These are phyloP conservation scores for Herpetospermum pedunculosum DNA, from an alignment of 306 rosid genomes.

Conservation along the genomic window DNA sequence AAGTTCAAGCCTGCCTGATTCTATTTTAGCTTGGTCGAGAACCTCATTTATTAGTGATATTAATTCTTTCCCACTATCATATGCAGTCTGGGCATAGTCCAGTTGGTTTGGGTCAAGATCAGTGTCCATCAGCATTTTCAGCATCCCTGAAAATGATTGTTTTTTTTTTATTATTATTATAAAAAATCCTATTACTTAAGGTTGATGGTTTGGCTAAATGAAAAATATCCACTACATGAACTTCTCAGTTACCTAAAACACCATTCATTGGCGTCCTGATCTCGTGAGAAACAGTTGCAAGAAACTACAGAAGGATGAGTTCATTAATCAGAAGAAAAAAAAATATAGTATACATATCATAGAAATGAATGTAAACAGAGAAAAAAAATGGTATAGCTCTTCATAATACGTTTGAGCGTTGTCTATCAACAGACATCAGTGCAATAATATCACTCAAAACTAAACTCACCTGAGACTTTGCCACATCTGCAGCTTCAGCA, in stretches of 20 bases:
- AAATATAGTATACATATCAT: not conserved
- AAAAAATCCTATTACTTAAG: conserved; percentile 12
- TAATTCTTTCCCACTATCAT: conserved; percentile 70
- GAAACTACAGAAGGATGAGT: conserved; percentile 48
- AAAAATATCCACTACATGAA: conserved; percentile 9
- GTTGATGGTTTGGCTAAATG: conserved; percentile 5
- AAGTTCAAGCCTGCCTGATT: conserved; percentile 89
- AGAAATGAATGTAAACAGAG: not conserved
- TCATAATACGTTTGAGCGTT: not conserved
- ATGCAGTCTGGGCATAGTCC: conserved; percentile 79
- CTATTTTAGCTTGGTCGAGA: conserved; percentile 94
- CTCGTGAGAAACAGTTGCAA: conserved; percentile 97
- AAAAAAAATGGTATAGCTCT: not conserved
- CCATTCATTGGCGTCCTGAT: conserved; percentile 99
- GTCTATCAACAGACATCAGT: not conserved
- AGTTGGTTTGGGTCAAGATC: conserved; percentile 68
- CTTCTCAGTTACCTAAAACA: conserved; percentile 58
- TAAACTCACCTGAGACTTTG: conserved; percentile 72
- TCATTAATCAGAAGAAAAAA: not conserved
- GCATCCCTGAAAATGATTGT: conserved; percentile 58
- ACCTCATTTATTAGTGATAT: conserved; percentile 87
- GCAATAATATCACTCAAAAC: not conserved
- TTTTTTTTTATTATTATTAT: not conserved
- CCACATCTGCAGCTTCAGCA: conserved; percentile 98
- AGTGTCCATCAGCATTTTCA: conserved; percentile 95